Base-by-base conservation (phyloP, 352 stramenopile genomes). In the Pythium inflatum region DNA sequence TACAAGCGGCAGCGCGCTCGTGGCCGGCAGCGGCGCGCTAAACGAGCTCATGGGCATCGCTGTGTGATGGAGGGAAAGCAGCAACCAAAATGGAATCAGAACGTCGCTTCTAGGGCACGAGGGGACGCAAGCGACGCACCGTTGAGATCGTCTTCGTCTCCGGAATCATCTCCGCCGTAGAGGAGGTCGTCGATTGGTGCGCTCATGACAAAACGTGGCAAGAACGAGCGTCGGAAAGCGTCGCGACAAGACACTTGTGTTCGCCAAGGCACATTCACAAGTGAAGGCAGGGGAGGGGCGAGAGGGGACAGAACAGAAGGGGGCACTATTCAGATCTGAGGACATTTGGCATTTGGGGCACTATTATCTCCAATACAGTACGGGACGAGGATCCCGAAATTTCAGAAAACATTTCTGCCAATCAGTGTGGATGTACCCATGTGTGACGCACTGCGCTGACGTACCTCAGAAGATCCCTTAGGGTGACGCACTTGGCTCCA, bases 181-280 rank as follows among this genome's bases (percentile, higher is more conserved):
- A 95, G 75, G 60, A 95, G 68, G 66, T 94, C 83, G 63, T 95
- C 88, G 48, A 95, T 92, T 33, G 85, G 88, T 40, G 88, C 88
- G 66, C 88, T 95, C 87, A 95, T 95, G 28, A 22, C 50, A 49
- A 64, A 27, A 53, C 11, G 7, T 18, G n/a, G 6, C 28, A 38
- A 31, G 33, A 56, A 36, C 25, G 40, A 27, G 9, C 25, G 12
- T 3, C 9, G 28, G 12, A 28, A 5, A 24, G 9, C 5, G 34
- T 54, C 46, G 28, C 8, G 4, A 3, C 0, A 31, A 20, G 1
- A 13, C 51, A 14, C 28, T 71, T 64, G 5, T 28, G 38, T 27
- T 61, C 64, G 66, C 46, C 24, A 13, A 25, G 24, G 70, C 28
- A 72, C 70, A 76, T 73, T 76, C 70, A 76, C 63, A 28, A 76